phyloP scores from a whole-genome alignment of 257 asterid species.

The Leonotis leonurus region DNA sequence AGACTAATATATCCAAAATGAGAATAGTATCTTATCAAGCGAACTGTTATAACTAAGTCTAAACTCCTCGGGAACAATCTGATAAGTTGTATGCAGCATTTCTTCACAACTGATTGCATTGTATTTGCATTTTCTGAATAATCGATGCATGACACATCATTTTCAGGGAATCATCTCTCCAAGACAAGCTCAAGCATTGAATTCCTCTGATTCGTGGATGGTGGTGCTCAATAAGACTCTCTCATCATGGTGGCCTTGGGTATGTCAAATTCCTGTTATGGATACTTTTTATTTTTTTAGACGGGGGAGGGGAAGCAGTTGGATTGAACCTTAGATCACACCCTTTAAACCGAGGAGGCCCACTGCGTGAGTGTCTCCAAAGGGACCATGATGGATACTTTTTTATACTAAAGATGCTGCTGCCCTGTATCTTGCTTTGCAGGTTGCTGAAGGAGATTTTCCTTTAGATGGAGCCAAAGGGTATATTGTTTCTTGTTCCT shows the following conservation, averaged over 20 bases:
- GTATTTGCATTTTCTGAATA: conserved; percentile 3
- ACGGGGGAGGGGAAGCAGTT: neutral
- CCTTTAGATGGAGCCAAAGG: conserved; percentile 71
- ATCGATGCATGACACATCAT: neutral
- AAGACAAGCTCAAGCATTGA: conserved; percentile 35
- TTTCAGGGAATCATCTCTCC: conserved; percentile 60
- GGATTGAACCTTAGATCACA: neutral
- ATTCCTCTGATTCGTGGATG: conserved; percentile 60
- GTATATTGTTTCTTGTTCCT: conserved; percentile 32
- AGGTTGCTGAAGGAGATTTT: conserved; percentile 79
- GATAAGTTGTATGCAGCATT: neutral
- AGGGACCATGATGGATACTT: neutral
- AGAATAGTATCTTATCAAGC: neutral
- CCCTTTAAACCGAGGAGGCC: neutral
- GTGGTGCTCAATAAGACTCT: conserved; percentile 50
- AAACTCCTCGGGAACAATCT: neutral
- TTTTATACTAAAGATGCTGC: conserved; percentile 9
- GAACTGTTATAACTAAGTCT: neutral
- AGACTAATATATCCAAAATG: neutral
- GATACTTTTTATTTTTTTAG: neutral
- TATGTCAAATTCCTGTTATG: conserved; percentile 28
- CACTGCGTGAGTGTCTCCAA: neutral
- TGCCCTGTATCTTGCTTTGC: conserved; percentile 24
- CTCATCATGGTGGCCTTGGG: conserved; percentile 87
- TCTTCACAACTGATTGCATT: neutral